phyloP scores from a whole-genome alignment of 768 basidiomycete genomes.

The Scleroderma citrinum region DNA sequence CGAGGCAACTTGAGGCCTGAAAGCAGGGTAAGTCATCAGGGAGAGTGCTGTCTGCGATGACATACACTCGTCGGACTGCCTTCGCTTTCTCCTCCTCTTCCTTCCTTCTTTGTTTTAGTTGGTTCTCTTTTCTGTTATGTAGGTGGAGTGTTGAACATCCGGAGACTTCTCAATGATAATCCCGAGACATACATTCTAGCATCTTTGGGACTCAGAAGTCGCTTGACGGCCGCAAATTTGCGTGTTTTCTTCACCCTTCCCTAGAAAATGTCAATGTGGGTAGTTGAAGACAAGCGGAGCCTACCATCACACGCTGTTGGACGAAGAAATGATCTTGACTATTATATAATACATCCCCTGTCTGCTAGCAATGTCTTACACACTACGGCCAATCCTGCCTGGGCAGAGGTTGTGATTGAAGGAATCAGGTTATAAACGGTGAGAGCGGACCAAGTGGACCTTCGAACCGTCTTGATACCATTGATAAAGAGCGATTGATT shows the following conservation, averaged over 20 bases:
- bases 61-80: slow-evolving; percentile 74
- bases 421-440: too few species aligned
- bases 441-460: too few species aligned
- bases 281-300: too few species aligned
- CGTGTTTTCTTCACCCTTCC: slow-evolving; percentile 90
- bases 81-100: slow-evolving; percentile 76
- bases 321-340: too few species aligned
- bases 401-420: too few species aligned
- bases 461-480: too few species aligned
- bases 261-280: slow-evolving; percentile 32
- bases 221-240: slow-evolving; percentile 92
- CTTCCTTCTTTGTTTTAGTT: slow-evolving; percentile 83
- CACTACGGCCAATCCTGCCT: too few species aligned
- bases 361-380: too few species aligned
- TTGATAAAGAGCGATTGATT: too few species aligned
- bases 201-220: slow-evolving; percentile 90
- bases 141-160: slow-evolving; percentile 3
- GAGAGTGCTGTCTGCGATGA: slow-evolving; percentile 9
- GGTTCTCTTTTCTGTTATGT: slow-evolving; percentile 78
- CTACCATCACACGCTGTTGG: too few species aligned
- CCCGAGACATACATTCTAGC: slow-evolving; percentile 66
- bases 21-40: background rate
- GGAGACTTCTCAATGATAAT: background rate
- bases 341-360: too few species aligned
- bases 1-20: slow-evolving; percentile 82